These are phyloP conservation scores for Cicer pinnatifidum DNA, from an alignment of 306 rosid species.

Conservation along the genomic window DNA sequence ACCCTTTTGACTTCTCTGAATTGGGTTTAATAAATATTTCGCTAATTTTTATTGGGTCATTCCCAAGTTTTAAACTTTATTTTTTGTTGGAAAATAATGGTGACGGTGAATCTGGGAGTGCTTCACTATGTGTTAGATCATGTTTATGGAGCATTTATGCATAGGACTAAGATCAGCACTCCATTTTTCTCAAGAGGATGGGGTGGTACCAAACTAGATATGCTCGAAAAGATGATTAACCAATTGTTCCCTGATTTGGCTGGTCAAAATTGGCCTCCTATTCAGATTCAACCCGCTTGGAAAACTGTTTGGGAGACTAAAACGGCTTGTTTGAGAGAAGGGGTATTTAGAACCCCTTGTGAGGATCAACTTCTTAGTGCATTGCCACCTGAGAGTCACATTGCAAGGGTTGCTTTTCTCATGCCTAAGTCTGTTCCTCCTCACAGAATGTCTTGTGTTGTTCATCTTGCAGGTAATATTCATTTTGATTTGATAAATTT, in stretches of 20 bases:
- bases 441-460: conserved; percentile 79
- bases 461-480: conserved; percentile 89
- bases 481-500: conserved; percentile 3
- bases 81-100: conserved; percentile 56
- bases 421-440: conserved; percentile 71
- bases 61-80: neutral
- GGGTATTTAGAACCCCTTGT: conserved; percentile 83
- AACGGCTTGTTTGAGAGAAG: conserved; percentile 80
- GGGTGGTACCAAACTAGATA: conserved; percentile 86
- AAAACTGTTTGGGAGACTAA: conserved; percentile 82
- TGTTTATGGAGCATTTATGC: conserved; percentile 88
- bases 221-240: conserved; percentile 75
- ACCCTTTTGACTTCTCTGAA: neutral
- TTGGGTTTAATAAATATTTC: neutral
- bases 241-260: conserved; percentile 77
- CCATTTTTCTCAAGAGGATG: conserved; percentile 88
- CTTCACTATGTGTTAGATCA: conserved; percentile 94
- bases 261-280: conserved; percentile 76
- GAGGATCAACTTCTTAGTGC: conserved; percentile 77
- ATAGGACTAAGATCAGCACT: conserved; percentile 81
- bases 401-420: conserved; percentile 88
- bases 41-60: neutral
- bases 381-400: conserved; percentile 94
- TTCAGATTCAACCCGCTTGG: conserved; percentile 71
- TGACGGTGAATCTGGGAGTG: conserved; percentile 76